Percentiles rank a stretch among this genome's conserved stretches.
phyloP scores from a whole-genome alignment of 2,329 filamentous ascomycete genomes.

The Ciborinia camelliae region DNA sequence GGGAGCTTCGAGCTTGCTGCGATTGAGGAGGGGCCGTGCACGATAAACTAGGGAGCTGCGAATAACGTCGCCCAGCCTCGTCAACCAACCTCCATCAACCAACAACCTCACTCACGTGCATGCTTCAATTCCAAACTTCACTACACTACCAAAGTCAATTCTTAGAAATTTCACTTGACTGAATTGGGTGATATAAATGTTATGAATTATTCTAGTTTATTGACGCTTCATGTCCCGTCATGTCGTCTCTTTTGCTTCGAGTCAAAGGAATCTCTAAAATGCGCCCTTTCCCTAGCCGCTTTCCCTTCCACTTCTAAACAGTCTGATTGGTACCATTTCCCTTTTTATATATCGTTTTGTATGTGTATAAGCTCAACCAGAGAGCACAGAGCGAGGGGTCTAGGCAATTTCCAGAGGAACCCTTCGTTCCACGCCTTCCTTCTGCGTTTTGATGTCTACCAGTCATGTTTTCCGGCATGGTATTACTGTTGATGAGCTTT shows the following conservation, averaged over 20 bases:
- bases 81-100: not conserved
- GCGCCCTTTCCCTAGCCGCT: not conserved
- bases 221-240: not conserved
- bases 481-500: not conserved
- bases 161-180: not conserved
- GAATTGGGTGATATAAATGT: not conserved
- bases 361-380: not conserved
- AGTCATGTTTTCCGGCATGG: too few relatives aligned
- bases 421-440: not conserved
- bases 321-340: not conserved
- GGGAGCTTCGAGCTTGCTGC: conserved; percentile 21
- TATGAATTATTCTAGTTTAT: not conserved
- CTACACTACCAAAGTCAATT: not conserved
- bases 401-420: not conserved
- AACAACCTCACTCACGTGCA: not conserved
- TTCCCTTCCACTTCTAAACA: not conserved
- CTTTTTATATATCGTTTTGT: not conserved
- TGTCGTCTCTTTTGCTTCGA: not conserved
- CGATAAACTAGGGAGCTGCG: conserved; percentile 18
- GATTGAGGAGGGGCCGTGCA: conserved; percentile 19
- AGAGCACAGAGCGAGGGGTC: not conserved
- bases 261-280: not conserved
- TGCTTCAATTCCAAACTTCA: too few relatives aligned
- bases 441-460: not conserved
- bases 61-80: too few relatives aligned